phyloP scores from a whole-genome alignment of 306 rosid genomes.

The Medicago ruthenica region DNA sequence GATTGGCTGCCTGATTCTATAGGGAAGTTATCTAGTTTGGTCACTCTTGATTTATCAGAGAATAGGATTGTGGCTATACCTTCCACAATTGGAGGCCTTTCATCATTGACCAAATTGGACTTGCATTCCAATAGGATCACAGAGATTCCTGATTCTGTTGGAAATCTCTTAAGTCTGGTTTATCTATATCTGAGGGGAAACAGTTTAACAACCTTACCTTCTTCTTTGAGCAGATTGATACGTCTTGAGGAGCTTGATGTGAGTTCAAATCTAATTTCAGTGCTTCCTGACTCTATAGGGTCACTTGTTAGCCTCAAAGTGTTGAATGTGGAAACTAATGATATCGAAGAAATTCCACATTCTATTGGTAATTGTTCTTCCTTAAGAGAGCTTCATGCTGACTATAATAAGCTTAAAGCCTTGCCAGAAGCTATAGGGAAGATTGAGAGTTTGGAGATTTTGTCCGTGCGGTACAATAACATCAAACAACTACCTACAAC shows the following conservation, averaged over 20 bases:
- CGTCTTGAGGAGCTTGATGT: constrained; percentile 80
- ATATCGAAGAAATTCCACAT: constrained; percentile 82
- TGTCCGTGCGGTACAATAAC: constrained; percentile 82
- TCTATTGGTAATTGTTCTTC: constrained; percentile 76
- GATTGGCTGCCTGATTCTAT: constrained; percentile 90
- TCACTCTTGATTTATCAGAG: constrained; percentile 82
- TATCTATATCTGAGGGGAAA: constrained; percentile 73
- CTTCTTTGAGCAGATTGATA: constrained; percentile 69
- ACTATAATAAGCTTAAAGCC: constrained; percentile 82
- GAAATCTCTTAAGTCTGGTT: constrained; percentile 68
- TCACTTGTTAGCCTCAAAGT: constrained; percentile 68
- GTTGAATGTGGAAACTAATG: constrained; percentile 80
- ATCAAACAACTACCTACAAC: constrained; percentile 84
- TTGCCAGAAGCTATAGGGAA: constrained; percentile 91
- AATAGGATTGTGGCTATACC: constrained; percentile 76
- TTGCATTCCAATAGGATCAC: constrained; percentile 72
- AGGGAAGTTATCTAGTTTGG: constrained; percentile 78
- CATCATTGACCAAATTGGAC: constrained; percentile 71
- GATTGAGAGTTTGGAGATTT: constrained; percentile 74
- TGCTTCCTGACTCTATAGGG: constrained; percentile 73
- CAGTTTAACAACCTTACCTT: constrained; percentile 63
- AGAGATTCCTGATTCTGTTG: constrained; percentile 70
- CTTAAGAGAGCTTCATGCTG: constrained; percentile 72
- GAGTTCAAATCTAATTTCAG: constrained; percentile 71
- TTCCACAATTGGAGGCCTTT: constrained; percentile 73